Evolutionary conservation across 2,329 filamentous ascomycete genomes (phyloP).

Genomic region (Biscogniauxia marginata): DNA sequence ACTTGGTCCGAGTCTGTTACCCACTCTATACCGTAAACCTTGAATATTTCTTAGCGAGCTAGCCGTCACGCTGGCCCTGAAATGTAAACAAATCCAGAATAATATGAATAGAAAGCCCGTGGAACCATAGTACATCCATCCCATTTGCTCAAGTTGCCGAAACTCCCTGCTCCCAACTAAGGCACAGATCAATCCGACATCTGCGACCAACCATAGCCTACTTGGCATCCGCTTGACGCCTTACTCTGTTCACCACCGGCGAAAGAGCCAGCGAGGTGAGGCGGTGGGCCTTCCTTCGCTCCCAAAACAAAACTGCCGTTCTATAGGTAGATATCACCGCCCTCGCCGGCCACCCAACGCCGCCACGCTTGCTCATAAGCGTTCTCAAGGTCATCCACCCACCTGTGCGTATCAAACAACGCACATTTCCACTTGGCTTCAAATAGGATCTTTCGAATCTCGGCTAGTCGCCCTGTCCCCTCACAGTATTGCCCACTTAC

Average conservation of each 20-base stretch:
- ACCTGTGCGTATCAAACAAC: constrained; percentile 86
- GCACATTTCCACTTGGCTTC: constrained; percentile 81
- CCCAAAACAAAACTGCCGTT: neutral
- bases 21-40: constrained; percentile 27
- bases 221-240: neutral
- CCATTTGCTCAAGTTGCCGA: neutral
- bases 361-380: constrained; percentile 89
- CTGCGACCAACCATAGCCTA: too few relatives aligned
- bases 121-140: neutral
- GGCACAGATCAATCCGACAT: neutral
- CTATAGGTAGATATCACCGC: constrained; percentile 86
- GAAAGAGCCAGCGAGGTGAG: neutral
- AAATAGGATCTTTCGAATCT: constrained; percentile 80
- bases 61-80: neutral
- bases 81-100: constrained; percentile 3
- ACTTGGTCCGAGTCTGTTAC: constrained; percentile 37
- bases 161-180: constrained; percentile 1
- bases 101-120: neutral
- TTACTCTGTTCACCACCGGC: neutral
- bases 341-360: constrained; percentile 79
- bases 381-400: constrained; percentile 85
- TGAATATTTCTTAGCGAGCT: neutral
- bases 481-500: constrained; percentile 46
- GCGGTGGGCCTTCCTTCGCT: neutral
- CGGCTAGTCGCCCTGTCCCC: constrained; percentile 67